A percentile compares a stretch with the other conserved stretches of the same genome.
Evolutionary conservation across 495 filamentous ascomycete species (phyloP).

Genomic region (Aspergillus taichungensis): DNA sequence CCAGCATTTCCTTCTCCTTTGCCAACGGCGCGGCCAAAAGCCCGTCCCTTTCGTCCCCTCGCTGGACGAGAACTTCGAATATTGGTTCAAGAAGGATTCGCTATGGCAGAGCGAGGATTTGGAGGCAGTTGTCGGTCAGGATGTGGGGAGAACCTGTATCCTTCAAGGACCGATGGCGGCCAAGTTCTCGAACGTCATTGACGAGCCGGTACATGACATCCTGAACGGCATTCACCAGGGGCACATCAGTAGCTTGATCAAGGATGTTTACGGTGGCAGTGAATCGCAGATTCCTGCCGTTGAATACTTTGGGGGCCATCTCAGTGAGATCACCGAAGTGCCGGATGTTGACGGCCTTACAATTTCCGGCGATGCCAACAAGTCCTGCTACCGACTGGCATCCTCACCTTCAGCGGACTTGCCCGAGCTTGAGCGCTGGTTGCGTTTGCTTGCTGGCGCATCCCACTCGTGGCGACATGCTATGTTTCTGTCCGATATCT

Average conservation of each 20-base stretch:
- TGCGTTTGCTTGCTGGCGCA: slow-evolving; percentile 78
- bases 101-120: slow-evolving; percentile 98
- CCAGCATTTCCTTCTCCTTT: slow-evolving; percentile 91
- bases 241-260: slow-evolving; percentile 70
- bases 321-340: slow-evolving; percentile 44
- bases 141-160: slow-evolving; percentile 91
- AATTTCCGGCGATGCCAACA: slow-evolving; percentile 61
- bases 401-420: slow-evolving; percentile 57
- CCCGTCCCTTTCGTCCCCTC: slow-evolving; percentile 90
- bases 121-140: slow-evolving; percentile 88
- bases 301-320: slow-evolving; percentile 90
- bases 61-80: slow-evolving; percentile 92
- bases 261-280: slow-evolving; percentile 71
- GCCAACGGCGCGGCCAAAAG: slow-evolving; percentile 88
- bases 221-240: slow-evolving; percentile 79
- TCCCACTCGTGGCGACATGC: slow-evolving; percentile 86
- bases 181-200: slow-evolving; percentile 77
- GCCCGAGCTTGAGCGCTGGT: slow-evolving; percentile 74
- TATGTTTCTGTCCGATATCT: slow-evolving; percentile 92
- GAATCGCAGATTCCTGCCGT: slow-evolving; percentile 68
- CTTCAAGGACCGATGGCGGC: slow-evolving; percentile 91
- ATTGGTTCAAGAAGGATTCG: slow-evolving; percentile 99
- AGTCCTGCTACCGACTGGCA: slow-evolving; percentile 72
- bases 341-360: slow-evolving; percentile 75
- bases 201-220: slow-evolving; percentile 91